phyloP scores from a whole-genome alignment of 2,329 filamentous ascomycete species.

The Exophiala sp. region DNA sequence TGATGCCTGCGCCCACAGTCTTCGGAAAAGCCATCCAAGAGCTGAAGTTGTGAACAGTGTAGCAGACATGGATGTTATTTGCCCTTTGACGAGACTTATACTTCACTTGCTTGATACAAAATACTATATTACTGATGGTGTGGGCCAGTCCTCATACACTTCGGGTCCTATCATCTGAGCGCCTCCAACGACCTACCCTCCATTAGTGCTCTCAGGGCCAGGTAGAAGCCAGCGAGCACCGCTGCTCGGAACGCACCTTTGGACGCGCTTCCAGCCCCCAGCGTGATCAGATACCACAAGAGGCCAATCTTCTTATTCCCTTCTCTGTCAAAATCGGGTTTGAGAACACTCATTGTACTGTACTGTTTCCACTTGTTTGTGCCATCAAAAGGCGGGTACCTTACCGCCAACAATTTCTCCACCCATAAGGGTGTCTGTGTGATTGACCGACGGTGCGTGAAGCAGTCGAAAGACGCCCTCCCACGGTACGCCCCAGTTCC shows the following conservation, averaged over 20 bases:
- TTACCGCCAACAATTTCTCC: slow-evolving; percentile 50
- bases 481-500: slow-evolving; percentile 74
- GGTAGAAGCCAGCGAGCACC: slow-evolving; percentile 11
- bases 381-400: slow-evolving; percentile 56
- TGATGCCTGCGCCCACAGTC: no score
- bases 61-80: no score
- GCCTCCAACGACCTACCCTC: background rate
- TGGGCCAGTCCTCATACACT: background rate
- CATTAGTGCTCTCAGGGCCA: slow-evolving; percentile 12
- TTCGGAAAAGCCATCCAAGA: no score
- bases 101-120: no score
- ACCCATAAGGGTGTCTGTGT: slow-evolving; percentile 57
- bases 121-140: no score
- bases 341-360: slow-evolving; percentile 45
- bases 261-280: slow-evolving; percentile 22
- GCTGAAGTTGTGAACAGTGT: no score
- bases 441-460: slow-evolving; percentile 55
- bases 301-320: slow-evolving; percentile 36
- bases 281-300: slow-evolving; percentile 26
- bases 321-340: slow-evolving; percentile 57
- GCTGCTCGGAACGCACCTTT: slow-evolving; percentile 16
- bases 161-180: slow-evolving; percentile 1
- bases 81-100: no score
- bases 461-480: slow-evolving; percentile 59
- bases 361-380: slow-evolving; percentile 48